These are phyloP conservation scores for Wickerhamomyces bovis DNA, from an alignment of 805 yeast genomes.

Conservation along the genomic window DNA sequence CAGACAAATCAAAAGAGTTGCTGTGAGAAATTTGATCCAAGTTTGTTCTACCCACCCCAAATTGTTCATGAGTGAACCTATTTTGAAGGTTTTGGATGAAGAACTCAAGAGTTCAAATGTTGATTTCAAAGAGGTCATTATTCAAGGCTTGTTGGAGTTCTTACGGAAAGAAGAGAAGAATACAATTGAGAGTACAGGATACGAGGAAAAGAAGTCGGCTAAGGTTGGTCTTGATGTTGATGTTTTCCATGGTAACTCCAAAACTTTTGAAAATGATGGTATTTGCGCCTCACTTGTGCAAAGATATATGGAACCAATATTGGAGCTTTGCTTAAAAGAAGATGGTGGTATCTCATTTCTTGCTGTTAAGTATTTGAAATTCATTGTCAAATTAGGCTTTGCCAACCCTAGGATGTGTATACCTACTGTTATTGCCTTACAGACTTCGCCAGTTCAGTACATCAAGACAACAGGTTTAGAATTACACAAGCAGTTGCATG, in stretches of 20 bases:
- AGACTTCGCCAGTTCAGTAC: conserved; percentile 40
- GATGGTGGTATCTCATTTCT: conserved; percentile 41
- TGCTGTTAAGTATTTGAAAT: conserved; percentile 49
- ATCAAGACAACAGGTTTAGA: conserved; percentile 44
- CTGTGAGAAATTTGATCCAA: conserved; percentile 51
- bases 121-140: conserved; percentile 43
- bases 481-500: conserved; percentile 50
- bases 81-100: conserved; percentile 45
- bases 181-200: conserved; percentile 35
- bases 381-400: conserved; percentile 58
- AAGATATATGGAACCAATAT: conserved; percentile 44
- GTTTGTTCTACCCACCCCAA: conserved; percentile 61
- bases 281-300: conserved; percentile 70
- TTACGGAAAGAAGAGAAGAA: conserved; percentile 50
- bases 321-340: conserved; percentile 42
- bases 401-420: conserved; percentile 69
- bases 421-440: conserved; percentile 65
- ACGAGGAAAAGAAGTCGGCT: conserved; percentile 30
- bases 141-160: conserved; percentile 54
- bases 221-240: conserved; percentile 32
- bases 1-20: conserved; percentile 39
- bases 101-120: conserved; percentile 36
- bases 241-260: conserved; percentile 50
- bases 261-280: conserved; percentile 52
- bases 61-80: conserved; percentile 52